Percentiles rank a stretch among this genome's conserved stretches.
Conservation (phyloP, 306 rosid genomes). For the Ochetophila trinervis region DNA sequence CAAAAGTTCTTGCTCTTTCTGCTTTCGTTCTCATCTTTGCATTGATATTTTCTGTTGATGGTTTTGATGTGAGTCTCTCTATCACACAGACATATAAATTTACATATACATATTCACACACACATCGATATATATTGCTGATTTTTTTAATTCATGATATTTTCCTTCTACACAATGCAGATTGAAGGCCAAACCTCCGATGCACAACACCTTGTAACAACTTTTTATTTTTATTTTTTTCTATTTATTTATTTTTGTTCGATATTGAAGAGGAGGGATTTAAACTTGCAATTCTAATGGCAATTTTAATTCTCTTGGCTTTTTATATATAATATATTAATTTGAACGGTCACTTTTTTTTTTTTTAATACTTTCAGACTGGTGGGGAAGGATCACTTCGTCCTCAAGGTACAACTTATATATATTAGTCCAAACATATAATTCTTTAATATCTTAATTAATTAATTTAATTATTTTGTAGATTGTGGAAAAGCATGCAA, state of each 20-base stretch:
- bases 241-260: too few species aligned
- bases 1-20: too few species aligned
- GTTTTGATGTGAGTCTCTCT: background rate
- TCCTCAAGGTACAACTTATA: constrained; percentile 11
- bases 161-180: too few species aligned
- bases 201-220: too few species aligned
- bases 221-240: too few species aligned
- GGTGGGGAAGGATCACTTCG: constrained; percentile 29
- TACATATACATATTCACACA: background rate
- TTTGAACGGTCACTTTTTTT: too few species aligned
- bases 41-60: background rate
- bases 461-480: background rate
- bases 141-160: background rate
- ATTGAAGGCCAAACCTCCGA: too few species aligned
- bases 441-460: too few species aligned
- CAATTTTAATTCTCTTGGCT: too few species aligned
- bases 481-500: constrained; percentile 29
- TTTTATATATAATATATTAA: too few species aligned
- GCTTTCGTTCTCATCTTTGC: background rate
- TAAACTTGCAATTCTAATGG: too few species aligned
- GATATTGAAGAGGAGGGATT: too few species aligned
- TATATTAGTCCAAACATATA: background rate
- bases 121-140: background rate
- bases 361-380: constrained; percentile 6
- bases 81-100: background rate